Evolutionary conservation across 2,329 filamentous ascomycete species (phyloP).

Genomic region (Trichoderma semiorbis): DNA sequence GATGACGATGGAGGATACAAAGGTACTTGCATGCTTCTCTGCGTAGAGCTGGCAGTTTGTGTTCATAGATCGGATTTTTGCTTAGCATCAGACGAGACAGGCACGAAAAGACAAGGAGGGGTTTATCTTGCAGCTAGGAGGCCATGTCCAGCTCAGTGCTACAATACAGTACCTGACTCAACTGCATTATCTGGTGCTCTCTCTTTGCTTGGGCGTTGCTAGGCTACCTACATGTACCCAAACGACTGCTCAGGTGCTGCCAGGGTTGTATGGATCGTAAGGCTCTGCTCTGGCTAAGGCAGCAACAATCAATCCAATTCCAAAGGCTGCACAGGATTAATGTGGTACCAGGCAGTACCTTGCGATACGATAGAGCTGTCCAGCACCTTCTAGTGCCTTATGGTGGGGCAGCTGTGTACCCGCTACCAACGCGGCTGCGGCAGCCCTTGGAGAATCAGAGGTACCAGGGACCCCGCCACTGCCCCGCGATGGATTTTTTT

Average conservation of each 20-base stretch:
- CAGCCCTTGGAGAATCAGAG: background rate
- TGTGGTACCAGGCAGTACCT: background rate
- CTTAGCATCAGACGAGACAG: background rate
- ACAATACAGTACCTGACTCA: background rate
- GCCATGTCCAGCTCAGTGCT: background rate
- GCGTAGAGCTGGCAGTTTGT: background rate
- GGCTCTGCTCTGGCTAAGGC: background rate
- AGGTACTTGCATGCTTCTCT: background rate
- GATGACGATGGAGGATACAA: constrained; percentile 11
- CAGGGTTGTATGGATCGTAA: background rate
- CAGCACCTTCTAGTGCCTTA: constrained; percentile 13
- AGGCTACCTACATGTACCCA: background rate
- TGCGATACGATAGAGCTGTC: background rate
- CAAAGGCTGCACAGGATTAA: background rate
- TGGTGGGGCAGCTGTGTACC: constrained; percentile 17
- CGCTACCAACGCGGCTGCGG: background rate
- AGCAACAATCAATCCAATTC: background rate
- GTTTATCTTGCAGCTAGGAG: background rate
- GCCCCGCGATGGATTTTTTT: constrained; percentile 20
- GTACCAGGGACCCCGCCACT: constrained; percentile 12
- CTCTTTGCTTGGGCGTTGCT: background rate
- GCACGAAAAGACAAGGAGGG: background rate
- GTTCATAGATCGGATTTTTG: background rate
- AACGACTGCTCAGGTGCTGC: background rate
- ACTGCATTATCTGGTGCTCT: background rate